Percentiles rank a stretch among this genome's conserved stretches.
Evolutionary conservation across 2,329 filamentous ascomycete species (phyloP).

Genomic region (Thyridium curvatum): DNA sequence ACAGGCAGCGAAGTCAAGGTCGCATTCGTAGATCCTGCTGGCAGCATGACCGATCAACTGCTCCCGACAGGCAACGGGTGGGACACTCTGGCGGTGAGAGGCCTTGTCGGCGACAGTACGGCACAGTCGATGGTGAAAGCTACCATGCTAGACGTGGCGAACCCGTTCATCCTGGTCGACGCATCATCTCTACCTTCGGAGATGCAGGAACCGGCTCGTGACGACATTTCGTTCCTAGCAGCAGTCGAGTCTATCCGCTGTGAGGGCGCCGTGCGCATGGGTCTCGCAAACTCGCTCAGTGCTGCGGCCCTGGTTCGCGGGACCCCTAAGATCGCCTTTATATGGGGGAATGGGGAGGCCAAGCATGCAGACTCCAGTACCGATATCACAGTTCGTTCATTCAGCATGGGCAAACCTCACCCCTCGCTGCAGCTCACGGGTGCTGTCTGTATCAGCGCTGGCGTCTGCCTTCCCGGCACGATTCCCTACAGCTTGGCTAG

Average conservation of each 20-base stretch:
- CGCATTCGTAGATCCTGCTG: conserved; percentile 52
- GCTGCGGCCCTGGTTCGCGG: conserved; percentile 22
- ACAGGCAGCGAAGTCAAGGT: conserved; percentile 48
- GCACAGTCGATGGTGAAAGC: conserved; percentile 11
- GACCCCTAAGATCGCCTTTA: conserved; percentile 51
- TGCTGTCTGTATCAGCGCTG: conserved; percentile 38
- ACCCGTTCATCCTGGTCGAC: conserved; percentile 45
- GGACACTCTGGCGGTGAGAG: conserved; percentile 14
- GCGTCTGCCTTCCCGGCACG: conserved; percentile 32
- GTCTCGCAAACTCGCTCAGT: conserved; percentile 34
- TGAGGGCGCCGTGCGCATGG: conserved; percentile 51
- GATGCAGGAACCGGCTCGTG: conserved; percentile 29
- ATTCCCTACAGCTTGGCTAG: conserved; percentile 12
- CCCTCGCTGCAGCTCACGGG: conserved; percentile 46
- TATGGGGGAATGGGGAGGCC: conserved; percentile 23
- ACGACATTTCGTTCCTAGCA: conserved; percentile 18
- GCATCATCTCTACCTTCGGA: conserved; percentile 34
- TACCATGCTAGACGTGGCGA: conserved; percentile 28
- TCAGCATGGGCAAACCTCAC: conserved; percentile 44
- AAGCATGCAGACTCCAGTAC: not conserved
- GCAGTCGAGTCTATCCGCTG: conserved; percentile 45
- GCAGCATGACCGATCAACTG: conserved; percentile 52
- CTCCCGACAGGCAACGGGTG: conserved; percentile 39
- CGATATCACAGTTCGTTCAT: conserved; percentile 36
- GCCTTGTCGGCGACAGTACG: too few relatives aligned